These are phyloP conservation scores for Pseudomonodictys pantanalensis DNA, from an alignment of 495 filamentous ascomycete species.

Conservation along the genomic window DNA sequence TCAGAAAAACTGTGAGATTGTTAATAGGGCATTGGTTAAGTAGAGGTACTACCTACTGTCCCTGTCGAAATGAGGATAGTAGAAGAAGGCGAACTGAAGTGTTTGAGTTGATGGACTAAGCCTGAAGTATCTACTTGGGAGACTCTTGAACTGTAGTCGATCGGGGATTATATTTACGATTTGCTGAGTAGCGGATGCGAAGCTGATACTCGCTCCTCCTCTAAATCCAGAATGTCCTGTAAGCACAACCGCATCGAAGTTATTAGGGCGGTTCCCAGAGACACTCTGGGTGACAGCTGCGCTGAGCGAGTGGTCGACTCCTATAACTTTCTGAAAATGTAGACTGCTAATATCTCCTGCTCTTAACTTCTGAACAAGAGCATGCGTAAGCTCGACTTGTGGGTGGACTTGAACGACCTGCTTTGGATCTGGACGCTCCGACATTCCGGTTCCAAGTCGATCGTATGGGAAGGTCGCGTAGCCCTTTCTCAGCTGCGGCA, in stretches of 20 bases:
- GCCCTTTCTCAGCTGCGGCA: conserved; percentile 36
- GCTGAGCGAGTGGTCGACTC: conserved; percentile 45
- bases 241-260: conserved; percentile 40
- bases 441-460: conserved; percentile 43
- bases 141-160: background rate
- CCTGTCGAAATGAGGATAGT: conserved; percentile 4
- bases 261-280: conserved; percentile 31
- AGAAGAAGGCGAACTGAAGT: conserved; percentile 12
- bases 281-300: conserved; percentile 34
- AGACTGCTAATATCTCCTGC: conserved; percentile 18
- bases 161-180: background rate
- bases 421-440: conserved; percentile 42
- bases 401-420: conserved; percentile 42
- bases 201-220: background rate
- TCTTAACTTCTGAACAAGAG: conserved; percentile 38
- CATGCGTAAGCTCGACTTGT: conserved; percentile 42
- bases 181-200: background rate
- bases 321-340: conserved; percentile 41
- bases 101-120: background rate
- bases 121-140: conserved; percentile 4
- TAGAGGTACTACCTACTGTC: background rate
- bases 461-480: conserved; percentile 47
- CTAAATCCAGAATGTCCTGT: conserved; percentile 24
- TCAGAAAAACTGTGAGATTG: background rate
- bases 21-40: background rate